These are phyloP conservation scores for Achaetomiella virescens DNA, from an alignment of 495 filamentous ascomycete species.

Conservation along the genomic window DNA sequence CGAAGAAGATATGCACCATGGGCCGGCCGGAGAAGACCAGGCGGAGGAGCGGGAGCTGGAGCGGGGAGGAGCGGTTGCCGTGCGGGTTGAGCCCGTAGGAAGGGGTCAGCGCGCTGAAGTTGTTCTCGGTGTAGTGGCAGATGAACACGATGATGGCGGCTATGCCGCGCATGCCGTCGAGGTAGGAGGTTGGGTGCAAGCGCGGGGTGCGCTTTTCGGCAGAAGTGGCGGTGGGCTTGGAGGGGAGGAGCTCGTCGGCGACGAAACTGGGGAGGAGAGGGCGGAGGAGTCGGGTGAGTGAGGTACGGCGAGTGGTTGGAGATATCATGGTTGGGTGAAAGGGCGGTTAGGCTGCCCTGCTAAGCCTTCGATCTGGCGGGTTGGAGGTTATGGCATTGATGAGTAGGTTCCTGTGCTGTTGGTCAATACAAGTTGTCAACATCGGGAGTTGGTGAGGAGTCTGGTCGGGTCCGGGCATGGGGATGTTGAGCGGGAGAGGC, in stretches of 20 bases:
- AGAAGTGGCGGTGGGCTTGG: too few species aligned
- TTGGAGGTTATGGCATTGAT: too few species aligned
- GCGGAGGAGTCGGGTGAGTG: constrained; percentile 10
- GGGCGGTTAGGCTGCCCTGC: too few species aligned
- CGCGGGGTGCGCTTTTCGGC: constrained; percentile 22
- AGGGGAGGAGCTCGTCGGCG: constrained; percentile 25
- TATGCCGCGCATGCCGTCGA: constrained; percentile 51
- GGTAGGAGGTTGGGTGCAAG: constrained; percentile 44
- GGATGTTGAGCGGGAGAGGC: too few species aligned
- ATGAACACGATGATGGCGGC: constrained; percentile 49
- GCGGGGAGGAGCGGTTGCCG: constrained; percentile 29
- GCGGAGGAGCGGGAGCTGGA: constrained; percentile 59
- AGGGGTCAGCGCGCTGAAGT: constrained; percentile 30
- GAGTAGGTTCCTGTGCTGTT: too few species aligned
- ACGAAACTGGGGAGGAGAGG: constrained; percentile 30
- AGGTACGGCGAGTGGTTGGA: background rate
- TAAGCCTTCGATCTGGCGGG: too few species aligned
- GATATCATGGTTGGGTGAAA: background rate
- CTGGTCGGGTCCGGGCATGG: too few species aligned
- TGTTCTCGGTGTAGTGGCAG: constrained; percentile 43
- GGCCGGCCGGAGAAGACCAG: constrained; percentile 59
- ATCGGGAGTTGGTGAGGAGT: too few species aligned
- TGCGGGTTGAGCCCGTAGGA: constrained; percentile 41
- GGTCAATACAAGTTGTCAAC: too few species aligned
- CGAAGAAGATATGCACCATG: constrained; percentile 71